phyloP scores from a whole-genome alignment of 2,329 filamentous ascomycete genomes.

The Neodidymelliopsis sp. region DNA sequence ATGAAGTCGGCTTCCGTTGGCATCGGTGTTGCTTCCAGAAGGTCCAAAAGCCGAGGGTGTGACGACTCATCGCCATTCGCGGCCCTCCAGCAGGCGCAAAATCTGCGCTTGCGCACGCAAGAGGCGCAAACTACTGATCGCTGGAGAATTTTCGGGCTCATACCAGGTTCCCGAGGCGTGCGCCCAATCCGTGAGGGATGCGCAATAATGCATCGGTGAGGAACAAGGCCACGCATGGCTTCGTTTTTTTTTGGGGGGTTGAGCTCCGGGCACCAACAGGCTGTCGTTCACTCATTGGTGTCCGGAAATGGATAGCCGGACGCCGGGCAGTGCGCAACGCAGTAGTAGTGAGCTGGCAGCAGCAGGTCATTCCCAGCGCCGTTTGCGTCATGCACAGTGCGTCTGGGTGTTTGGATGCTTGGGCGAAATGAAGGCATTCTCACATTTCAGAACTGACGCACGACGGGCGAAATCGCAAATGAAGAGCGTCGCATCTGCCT shows the following conservation, averaged over 20 bases:
- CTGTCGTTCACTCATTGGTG: slow-evolving; percentile 15
- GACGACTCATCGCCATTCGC: slow-evolving; percentile 15
- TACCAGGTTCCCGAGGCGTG: not conserved
- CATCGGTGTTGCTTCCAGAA: slow-evolving; percentile 12
- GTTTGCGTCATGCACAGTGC: slow-evolving; percentile 34
- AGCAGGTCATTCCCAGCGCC: slow-evolving; percentile 24
- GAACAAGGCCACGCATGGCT: slow-evolving; percentile 17
- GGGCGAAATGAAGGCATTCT: slow-evolving; percentile 26
- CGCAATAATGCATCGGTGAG: slow-evolving; percentile 17
- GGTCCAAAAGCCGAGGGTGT: slow-evolving; percentile 8
- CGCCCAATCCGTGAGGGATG: slow-evolving; percentile 14
- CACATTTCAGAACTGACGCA: slow-evolving; percentile 18
- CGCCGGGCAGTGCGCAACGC: slow-evolving; percentile 11
- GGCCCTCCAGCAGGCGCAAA: slow-evolving; percentile 16
- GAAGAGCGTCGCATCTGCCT: slow-evolving; percentile 31
- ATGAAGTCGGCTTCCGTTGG: slow-evolving; percentile 13
- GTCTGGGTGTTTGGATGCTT: no score
- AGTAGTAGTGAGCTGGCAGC: slow-evolving; percentile 18
- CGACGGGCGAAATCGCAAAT: slow-evolving; percentile 33
- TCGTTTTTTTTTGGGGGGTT: slow-evolving; percentile 20
- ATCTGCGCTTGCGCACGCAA: slow-evolving; percentile 19
- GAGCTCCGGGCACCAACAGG: slow-evolving; percentile 18
- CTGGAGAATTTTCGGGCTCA: slow-evolving; percentile 16
- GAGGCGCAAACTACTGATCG: slow-evolving; percentile 15
- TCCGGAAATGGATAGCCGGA: slow-evolving; percentile 11